Evolutionary conservation across 2,329 filamentous ascomycete genomes (phyloP).

Genomic region (Aurifilum marmelostoma): DNA sequence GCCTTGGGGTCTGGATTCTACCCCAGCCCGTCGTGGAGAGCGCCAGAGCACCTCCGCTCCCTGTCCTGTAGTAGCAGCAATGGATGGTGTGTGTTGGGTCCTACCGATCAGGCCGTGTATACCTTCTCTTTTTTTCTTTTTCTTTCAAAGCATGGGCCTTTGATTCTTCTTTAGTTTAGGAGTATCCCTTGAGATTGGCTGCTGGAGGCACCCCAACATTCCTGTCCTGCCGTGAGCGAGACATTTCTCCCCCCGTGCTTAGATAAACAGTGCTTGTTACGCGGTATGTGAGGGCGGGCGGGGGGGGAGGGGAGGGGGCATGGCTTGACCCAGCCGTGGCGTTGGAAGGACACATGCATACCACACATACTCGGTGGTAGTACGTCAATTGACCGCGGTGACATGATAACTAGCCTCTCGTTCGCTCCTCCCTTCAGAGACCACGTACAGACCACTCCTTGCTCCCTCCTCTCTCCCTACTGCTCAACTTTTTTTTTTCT

Average conservation of each 20-base stretch:
- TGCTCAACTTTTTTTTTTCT: background rate
- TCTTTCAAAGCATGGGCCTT: background rate
- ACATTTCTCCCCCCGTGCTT: conserved; percentile 10
- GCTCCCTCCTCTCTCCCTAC: conserved; percentile 7
- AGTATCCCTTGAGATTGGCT: conserved; percentile 21
- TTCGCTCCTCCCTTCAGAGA: conserved; percentile 17
- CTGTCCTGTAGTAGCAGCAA: background rate
- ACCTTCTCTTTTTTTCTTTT: background rate
- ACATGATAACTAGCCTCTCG: conserved; percentile 18
- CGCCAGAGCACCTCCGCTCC: background rate
- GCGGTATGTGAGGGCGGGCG: too few species aligned
- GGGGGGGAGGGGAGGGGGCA: background rate
- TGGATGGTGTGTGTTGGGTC: background rate
- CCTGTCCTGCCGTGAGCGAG: conserved; percentile 23
- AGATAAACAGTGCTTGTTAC: background rate
- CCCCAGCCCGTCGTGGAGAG: background rate
- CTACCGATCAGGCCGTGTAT: background rate
- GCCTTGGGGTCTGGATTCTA: background rate
- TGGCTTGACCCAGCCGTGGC: background rate
- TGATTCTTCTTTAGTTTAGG: background rate
- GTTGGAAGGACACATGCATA: background rate
- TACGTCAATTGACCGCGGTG: conserved; percentile 6
- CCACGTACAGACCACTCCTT: conserved; percentile 3
- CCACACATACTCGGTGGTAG: background rate
- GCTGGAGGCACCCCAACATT: conserved; percentile 25